A percentile compares a stretch with the other conserved stretches of the same genome.
Evolutionary conservation across 2,329 filamentous ascomycete species (phyloP).

Genomic region (Neopestalotiopsis clavispora): DNA sequence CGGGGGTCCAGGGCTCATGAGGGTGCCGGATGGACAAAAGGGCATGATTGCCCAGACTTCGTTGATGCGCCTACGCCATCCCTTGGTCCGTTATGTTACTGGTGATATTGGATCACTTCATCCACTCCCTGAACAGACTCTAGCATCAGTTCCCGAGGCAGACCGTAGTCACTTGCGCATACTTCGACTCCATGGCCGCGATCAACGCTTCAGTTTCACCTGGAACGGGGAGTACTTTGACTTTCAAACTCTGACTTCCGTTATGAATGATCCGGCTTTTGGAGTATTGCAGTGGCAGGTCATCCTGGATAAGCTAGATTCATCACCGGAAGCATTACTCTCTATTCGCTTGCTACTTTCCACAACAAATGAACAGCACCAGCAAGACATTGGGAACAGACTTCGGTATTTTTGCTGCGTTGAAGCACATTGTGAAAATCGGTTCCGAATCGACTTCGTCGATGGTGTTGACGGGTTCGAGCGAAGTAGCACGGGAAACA

Average conservation of each 20-base stretch:
- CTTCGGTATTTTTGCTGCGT: conserved; percentile 18
- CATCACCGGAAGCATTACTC: conserved; percentile 15
- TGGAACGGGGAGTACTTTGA: conserved; percentile 45
- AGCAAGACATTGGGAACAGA: background rate
- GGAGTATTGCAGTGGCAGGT: conserved; percentile 49
- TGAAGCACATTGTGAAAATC: conserved; percentile 16
- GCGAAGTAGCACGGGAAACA: conserved; percentile 21
- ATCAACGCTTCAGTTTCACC: conserved; percentile 47
- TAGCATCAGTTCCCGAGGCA: background rate
- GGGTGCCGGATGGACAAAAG: conserved; percentile 36
- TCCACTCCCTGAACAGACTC: conserved; percentile 29
- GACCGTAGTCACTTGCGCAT: conserved; percentile 29
- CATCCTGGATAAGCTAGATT: conserved; percentile 36
- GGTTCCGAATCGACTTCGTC: conserved; percentile 20
- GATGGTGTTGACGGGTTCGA: conserved; percentile 20
- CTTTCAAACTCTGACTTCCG: conserved; percentile 33
- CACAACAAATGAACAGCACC: background rate
- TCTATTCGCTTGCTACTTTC: conserved; percentile 21
- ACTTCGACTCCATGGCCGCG: conserved; percentile 45
- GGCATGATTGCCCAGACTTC: conserved; percentile 48
- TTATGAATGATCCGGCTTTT: conserved; percentile 24
- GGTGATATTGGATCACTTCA: conserved; percentile 49
- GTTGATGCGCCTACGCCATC: conserved; percentile 45
- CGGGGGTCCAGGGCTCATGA: background rate
- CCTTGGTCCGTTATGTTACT: conserved; percentile 47